Evolutionary conservation across 2,329 filamentous ascomycete species (phyloP), one percentile per base, ranked within the genome.

Genomic region (Curvularia eragrostidis): DNA sequence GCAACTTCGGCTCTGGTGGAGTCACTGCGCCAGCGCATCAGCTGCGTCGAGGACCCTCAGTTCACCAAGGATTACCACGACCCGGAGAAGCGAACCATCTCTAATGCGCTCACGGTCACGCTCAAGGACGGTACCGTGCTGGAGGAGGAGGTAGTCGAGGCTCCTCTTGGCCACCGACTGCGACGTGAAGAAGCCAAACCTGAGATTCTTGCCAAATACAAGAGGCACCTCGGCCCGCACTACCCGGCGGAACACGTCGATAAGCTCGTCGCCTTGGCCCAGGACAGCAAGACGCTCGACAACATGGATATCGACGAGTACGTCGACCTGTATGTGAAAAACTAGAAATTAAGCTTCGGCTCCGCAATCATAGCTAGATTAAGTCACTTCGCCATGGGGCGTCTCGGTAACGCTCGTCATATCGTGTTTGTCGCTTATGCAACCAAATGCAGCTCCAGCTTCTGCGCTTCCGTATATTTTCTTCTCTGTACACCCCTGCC

Each of bases 1-100:
- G 95, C 95, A 63, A 94, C 90, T 56, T 96, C 91, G 19, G 86
- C 88, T 56, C 87, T 97, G 43, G 89, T 99, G 60, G 95, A 98
- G 81, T 91, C 89, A 56, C 89, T 99, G 62, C 89, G 95, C 76
- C 85, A 96, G 83, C 91, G 91, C 83, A 98, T 99, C 83, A 88
- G 87, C 79, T 99, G 95, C 79, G 92, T 97, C 52, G 95, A 99
- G 82, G 95, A 99, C 81, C 90, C 92, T 56, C 86, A 94, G 80
- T 98, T 93, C 85, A 98, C 95, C 67, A 81, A 84, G 76, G 94
- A 98, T 80, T 99, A 99, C 87, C 95, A 99, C 77, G 86, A 98
- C 83, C 92, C 95, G 28, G 83, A 85, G 68, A 91, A 96, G 83
- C 91, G 95, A 71, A 97, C 93, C 79, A 99, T 99, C 80, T 92